These are phyloP conservation scores for Lichtheimia ornata DNA, from an alignment of 371 early-diverging fungal species.

Conservation along the genomic window DNA sequence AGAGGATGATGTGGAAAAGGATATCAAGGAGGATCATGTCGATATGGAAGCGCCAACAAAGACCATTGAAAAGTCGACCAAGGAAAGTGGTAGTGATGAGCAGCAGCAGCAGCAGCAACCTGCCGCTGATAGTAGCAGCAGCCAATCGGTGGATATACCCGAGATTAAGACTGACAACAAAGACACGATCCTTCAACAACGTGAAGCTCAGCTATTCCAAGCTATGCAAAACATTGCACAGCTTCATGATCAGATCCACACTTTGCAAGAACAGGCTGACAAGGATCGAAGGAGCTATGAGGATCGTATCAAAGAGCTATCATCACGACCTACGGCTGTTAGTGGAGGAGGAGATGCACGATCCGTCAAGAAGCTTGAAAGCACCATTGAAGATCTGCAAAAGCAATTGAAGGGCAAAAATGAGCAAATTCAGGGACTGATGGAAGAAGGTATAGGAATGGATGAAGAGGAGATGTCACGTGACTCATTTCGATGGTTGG, in stretches of 20 bases:
- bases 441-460: conserved; percentile 60
- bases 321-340: background rate
- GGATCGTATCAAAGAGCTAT: background rate
- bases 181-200: conserved; percentile 51
- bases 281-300: conserved; percentile 1
- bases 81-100: no score
- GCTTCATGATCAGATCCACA: conserved; percentile 61
- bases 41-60: no score
- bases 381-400: conserved; percentile 50
- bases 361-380: conserved; percentile 35
- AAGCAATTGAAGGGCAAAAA: conserved; percentile 59
- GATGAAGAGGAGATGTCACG: no score
- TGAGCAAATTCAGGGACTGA: conserved; percentile 61
- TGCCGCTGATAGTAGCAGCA: no score
- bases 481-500: background rate
- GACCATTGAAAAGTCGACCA: no score
- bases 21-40: no score
- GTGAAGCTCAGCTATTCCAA: conserved; percentile 64
- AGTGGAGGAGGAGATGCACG: conserved; percentile 11
- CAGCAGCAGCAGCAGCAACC: no score
- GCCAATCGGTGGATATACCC: no score
- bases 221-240: conserved; percentile 66
- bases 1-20: no score
- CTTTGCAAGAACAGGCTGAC: conserved; percentile 39
- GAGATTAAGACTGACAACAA: background rate